Evolutionary conservation across 345 rosid species (phyloP), one percentile per base, ranked within the genome.

Genomic region (Geranium rotundifolium): DNA sequence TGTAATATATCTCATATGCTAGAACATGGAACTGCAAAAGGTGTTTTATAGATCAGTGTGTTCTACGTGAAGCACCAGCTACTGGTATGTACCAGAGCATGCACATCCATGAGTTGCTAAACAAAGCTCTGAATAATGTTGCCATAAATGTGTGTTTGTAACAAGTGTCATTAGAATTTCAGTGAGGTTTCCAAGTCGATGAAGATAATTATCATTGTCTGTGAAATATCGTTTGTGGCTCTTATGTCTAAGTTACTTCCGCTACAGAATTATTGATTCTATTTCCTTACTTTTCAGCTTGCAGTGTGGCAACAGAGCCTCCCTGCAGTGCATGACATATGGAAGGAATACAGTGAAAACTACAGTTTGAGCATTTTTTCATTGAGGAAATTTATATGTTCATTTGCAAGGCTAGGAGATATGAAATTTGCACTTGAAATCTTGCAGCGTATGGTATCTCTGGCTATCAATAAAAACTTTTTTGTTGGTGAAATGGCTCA

Each of bases 391-490:
- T 87, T 89, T 74, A 63, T 87, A 62, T 69, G 80, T 84, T 82
- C 93, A 59, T 82, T 87, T 70, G 58, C 83, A 59, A 83, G 74
- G 71, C 76, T 89, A 72, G 76, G 82, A 56, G 97, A 92, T 76
- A 62, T 83, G 67, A 75, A 82, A 56, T 78, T 95, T 58, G 97
- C 97, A 19, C 79, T 68, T 78, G 76, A 81, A 69, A 56, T 77
- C 58, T 72, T 89, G 84, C 96, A 87, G 80, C 71, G 78, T 68
- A 83, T 92, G 95, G 85, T 92, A 57, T 72, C 66, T 72, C 70
- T 88, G 56, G 75, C 73, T 57, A 54, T 73, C 46, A 72, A 63
- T 17, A 78, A 81, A 65, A 69, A 68, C 69, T 59, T 62, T 69
- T 75, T 58, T 57, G 57, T 78, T 64, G 19, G 17, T 49, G 61